phyloP scores from a whole-genome alignment of 148 eudicot genomes.

The Chenopodium suecicum region DNA sequence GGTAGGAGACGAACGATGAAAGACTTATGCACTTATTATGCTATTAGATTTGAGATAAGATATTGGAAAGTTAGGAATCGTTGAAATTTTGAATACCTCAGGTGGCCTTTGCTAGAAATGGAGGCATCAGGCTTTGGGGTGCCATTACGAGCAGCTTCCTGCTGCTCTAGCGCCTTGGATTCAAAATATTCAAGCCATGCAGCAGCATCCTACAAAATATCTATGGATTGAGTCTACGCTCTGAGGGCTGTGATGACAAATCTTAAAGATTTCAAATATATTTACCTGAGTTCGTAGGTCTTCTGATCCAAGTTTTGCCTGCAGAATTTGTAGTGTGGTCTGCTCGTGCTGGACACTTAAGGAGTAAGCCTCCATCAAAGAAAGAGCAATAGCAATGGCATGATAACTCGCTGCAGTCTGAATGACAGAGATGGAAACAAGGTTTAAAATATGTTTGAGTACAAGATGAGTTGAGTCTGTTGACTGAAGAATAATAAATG shows the following conservation, averaged over 20 bases:
- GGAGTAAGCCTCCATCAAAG: conserved; percentile 94
- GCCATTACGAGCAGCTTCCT: conserved; percentile 95
- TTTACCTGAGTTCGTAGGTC: conserved; percentile 90
- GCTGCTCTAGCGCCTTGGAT: conserved; percentile 95
- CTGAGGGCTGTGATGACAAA: neutral
- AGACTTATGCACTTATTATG: neutral
- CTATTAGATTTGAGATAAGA: neutral
- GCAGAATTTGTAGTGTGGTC: conserved; percentile 82
- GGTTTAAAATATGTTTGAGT: conserved; percentile 3
- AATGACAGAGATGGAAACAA: conserved; percentile 11
- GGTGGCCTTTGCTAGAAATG: conserved; percentile 93
- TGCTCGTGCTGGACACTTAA: conserved; percentile 96
- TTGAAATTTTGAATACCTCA: conserved; percentile 42
- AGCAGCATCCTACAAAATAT: conserved; percentile 67
- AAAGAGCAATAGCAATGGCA: conserved; percentile 95
- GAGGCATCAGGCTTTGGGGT: conserved; percentile 97
- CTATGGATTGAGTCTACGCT: neutral
- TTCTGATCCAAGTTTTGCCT: conserved; percentile 88
- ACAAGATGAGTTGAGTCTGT: neutral
- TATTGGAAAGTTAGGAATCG: neutral
- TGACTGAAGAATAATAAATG: neutral
- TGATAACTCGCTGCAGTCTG: conserved; percentile 99
- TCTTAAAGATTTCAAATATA: neutral
- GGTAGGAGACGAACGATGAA: neutral
- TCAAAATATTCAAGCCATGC: conserved; percentile 99